A percentile compares a stretch with the other conserved stretches of the same genome.
phyloP scores from a whole-genome alignment of 306 rosid genomes.

The Nissolia schottii region DNA sequence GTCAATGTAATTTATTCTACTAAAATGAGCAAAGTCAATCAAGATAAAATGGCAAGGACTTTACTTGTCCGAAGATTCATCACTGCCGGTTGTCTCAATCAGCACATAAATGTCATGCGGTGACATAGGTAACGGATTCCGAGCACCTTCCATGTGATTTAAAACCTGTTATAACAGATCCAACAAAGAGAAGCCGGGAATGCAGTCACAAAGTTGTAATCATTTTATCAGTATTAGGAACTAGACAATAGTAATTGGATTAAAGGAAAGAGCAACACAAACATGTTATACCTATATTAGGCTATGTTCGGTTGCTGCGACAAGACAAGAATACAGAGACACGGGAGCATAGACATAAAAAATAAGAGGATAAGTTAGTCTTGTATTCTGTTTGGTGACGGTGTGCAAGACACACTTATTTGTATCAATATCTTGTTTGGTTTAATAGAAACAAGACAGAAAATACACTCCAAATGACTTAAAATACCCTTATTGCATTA shows the following conservation, averaged over 20 bases:
- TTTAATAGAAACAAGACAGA: too few relatives aligned
- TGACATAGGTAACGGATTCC: constrained; percentile 76
- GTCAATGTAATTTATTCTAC: background rate
- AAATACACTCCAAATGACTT: too few relatives aligned
- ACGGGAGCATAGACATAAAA: too few relatives aligned
- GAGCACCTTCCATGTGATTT: constrained; percentile 76
- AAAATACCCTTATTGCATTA: too few relatives aligned
- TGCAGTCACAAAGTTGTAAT: background rate
- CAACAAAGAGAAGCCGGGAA: background rate
- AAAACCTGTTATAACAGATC: constrained; percentile 49
- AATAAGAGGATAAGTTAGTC: too few relatives aligned
- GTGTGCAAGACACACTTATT: too few relatives aligned
- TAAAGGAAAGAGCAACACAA: constrained; percentile 16
- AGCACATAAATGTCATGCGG: constrained; percentile 74
- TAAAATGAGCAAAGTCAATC: background rate
- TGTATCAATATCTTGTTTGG: too few relatives aligned
- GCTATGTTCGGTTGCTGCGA: too few relatives aligned
- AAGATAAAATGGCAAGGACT: constrained; percentile 2
- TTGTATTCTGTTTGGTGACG: too few relatives aligned
- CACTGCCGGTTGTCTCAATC: constrained; percentile 93
- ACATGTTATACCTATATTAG: background rate
- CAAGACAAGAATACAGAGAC: too few relatives aligned
- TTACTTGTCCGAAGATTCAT: constrained; percentile 79
- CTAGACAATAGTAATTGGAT: background rate
- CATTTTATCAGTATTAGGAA: constrained; percentile 11